Conservation (phyloP, 805 yeast genomes). For the Yamadazyma tumulicola region DNA sequence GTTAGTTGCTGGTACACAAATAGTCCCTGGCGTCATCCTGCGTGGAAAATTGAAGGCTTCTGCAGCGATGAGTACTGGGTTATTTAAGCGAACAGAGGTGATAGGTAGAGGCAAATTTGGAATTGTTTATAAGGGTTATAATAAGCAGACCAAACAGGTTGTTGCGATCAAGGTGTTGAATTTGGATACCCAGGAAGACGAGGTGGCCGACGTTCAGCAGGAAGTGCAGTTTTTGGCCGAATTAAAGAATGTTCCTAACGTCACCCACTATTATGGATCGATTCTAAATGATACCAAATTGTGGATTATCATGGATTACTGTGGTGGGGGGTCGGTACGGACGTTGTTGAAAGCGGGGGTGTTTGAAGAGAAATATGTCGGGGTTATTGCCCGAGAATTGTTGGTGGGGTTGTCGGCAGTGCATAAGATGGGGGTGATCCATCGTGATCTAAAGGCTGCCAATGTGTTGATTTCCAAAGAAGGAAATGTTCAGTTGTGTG, state of each 20-base stretch:
- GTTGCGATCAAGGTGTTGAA: constrained; percentile 93
- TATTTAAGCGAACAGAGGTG: constrained; percentile 70
- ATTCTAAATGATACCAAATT: constrained; percentile 82
- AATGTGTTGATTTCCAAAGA: constrained; percentile 85
- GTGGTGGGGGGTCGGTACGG: constrained; percentile 94
- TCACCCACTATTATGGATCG: constrained; percentile 89
- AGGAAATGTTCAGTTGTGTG: constrained; percentile 89
- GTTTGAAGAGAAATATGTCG: constrained; percentile 78
- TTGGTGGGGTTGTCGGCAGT: constrained; percentile 74
- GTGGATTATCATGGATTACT: constrained; percentile 97
- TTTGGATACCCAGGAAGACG: constrained; percentile 90
- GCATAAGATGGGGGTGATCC: constrained; percentile 88
- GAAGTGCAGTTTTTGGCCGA: constrained; percentile 86
- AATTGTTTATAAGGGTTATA: constrained; percentile 84
- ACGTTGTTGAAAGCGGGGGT: constrained; percentile 83
- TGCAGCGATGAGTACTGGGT: constrained; percentile 1
- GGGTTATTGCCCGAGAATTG: constrained; percentile 82
- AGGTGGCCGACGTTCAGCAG: constrained; percentile 89
- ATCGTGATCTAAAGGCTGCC: constrained; percentile 95
- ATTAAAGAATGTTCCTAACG: constrained; percentile 81
- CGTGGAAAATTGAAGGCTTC: background rate
- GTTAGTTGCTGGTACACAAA: too few species aligned
- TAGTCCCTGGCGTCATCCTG: too few species aligned
- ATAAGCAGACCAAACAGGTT: constrained; percentile 64
- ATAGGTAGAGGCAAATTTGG: constrained; percentile 98